Conservation (phyloP, 495 filamentous ascomycete species). For the Xylaria longipes region DNA sequence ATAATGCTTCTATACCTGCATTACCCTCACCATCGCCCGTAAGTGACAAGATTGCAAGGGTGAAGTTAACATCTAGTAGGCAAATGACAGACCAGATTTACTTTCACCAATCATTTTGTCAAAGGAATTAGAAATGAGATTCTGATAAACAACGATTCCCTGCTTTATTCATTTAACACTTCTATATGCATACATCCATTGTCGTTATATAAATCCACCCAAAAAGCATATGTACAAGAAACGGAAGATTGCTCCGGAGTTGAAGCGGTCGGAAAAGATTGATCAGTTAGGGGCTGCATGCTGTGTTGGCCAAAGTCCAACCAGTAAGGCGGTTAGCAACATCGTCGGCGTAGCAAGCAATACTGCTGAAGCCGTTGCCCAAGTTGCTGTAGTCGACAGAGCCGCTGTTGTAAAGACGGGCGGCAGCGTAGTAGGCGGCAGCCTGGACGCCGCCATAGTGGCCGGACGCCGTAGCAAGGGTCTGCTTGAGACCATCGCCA, state of each 20-base stretch:
- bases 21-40: not conserved
- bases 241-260: not conserved
- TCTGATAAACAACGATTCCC: not conserved
- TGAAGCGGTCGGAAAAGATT: not conserved
- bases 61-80: no score
- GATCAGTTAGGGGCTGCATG: not conserved
- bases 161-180: not conserved
- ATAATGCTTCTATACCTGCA: not conserved
- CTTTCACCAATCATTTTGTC: no score
- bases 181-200: not conserved
- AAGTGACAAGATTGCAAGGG: not conserved
- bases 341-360: constrained; percentile 56
- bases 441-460: constrained; percentile 36
- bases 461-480: constrained; percentile 29
- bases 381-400: constrained; percentile 54
- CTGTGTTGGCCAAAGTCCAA: constrained; percentile 29
- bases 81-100: no score
- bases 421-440: constrained; percentile 42
- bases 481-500: constrained; percentile 47
- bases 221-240: constrained; percentile 8
- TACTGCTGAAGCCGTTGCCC: constrained; percentile 59
- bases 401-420: constrained; percentile 64
- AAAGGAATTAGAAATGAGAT: not conserved
- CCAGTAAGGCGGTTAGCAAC: constrained; percentile 64
- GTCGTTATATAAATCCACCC: not conserved